Conservation (phyloP, 2,329 filamentous ascomycete species). For the Phaeomoniella chlamydospora region DNA sequence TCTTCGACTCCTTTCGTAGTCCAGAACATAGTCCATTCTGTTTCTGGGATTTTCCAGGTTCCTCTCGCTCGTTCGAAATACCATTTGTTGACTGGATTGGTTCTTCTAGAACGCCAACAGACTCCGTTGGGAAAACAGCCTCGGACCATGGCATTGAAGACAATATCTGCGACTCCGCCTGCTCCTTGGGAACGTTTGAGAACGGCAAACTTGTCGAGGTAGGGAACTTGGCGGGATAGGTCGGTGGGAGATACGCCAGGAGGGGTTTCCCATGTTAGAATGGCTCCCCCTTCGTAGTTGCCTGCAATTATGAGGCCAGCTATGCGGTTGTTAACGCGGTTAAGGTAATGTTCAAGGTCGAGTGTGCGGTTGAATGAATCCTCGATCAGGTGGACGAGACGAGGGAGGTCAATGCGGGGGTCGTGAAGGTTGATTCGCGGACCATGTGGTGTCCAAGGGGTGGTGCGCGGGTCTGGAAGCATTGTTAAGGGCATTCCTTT, state of each 20-base stretch:
- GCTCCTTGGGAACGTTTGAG: conserved; percentile 76
- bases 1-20: conserved; percentile 55
- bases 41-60: conserved; percentile 65
- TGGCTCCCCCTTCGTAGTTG: conserved; percentile 89
- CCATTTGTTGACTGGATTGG: conserved; percentile 98
- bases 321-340: conserved; percentile 63
- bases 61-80: conserved; percentile 87
- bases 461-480: conserved; percentile 53
- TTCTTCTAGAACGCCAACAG: conserved; percentile 78
- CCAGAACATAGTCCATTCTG: conserved; percentile 98
- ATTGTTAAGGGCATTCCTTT: conserved; percentile 80
- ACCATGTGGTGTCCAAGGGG: conserved; percentile 53
- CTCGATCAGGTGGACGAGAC: conserved; percentile 76
- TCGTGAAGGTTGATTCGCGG: conserved; percentile 60
- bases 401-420: conserved; percentile 65
- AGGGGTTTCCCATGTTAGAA: conserved; percentile 86
- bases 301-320: conserved; percentile 91
- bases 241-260: conserved; percentile 39
- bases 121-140: conserved; percentile 79
- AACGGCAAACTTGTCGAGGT: conserved; percentile 95
- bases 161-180: conserved; percentile 83
- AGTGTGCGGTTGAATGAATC: conserved; percentile 82
- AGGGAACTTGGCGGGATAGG: conserved; percentile 61
- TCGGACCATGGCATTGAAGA: conserved; percentile 90
- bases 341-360: conserved; percentile 68